These are phyloP conservation scores for Ophiocytium majus DNA, from an alignment of 352 stramenopile genomes.

Conservation along the genomic window DNA sequence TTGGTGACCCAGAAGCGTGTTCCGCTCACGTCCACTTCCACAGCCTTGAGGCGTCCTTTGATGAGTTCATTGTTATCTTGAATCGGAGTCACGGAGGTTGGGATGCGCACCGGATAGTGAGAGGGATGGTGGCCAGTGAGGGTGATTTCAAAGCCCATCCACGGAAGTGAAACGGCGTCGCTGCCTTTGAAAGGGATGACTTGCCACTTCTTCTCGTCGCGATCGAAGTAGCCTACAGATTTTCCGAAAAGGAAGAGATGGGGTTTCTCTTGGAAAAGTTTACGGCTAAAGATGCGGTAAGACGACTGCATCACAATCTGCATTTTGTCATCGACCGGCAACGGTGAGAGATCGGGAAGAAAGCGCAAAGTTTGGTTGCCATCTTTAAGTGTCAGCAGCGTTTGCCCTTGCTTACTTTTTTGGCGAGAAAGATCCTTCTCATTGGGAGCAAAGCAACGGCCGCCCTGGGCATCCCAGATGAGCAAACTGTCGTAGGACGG, in stretches of 20 bases:
- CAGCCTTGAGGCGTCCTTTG: not conserved
- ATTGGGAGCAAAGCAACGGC: not conserved
- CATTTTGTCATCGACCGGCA: constrained; percentile 11
- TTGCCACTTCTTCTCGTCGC: not conserved
- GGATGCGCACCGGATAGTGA: not conserved
- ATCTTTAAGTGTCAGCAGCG: not conserved
- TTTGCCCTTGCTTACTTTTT: not conserved
- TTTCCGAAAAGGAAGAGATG: constrained; percentile 1
- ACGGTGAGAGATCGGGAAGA: not conserved
- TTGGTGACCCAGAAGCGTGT: not conserved
- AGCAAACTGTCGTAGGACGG: not conserved
- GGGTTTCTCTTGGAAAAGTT: not conserved
- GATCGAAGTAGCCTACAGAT: not conserved
- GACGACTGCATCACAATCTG: no score
- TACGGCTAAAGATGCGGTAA: not conserved
- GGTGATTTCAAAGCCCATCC: not conserved
- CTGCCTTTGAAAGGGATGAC: not conserved
- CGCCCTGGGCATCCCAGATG: not conserved
- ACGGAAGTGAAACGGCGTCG: not conserved
- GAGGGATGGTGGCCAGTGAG: not conserved
- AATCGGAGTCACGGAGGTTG: not conserved
- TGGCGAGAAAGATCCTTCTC: not conserved
- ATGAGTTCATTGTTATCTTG: not conserved
- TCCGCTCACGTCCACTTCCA: not conserved
- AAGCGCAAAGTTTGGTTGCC: not conserved